Evolutionary conservation across 345 rosid genomes (phyloP), one percentile per base, ranked within the genome.

Genomic region (Boechera retrofracta): DNA sequence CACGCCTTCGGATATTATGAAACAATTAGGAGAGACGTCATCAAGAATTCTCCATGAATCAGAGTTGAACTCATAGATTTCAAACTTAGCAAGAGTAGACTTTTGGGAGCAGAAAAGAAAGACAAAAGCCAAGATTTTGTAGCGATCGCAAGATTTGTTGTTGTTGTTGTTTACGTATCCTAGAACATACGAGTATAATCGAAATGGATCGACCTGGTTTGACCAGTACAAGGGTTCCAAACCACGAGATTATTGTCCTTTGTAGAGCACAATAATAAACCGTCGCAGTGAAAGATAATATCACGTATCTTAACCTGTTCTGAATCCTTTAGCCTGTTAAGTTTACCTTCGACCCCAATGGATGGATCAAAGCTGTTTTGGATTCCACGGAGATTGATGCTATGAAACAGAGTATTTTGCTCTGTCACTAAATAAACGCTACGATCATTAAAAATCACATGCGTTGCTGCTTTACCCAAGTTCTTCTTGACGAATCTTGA

Each of bases 11-110:
- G n/a, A 11, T 3, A 0, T 1, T 10, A 4, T 42, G 15, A 12
- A 42, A 12, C 13, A 42, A 42, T 4, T 5, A 42, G 47, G 47
- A 42, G 47, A 42, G 47, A 42, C 13, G 15, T 42, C 15, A 42
- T 42, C 47, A 42, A 42, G n/a, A 42, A 39, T 7, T 45, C 66
- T 38, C 66, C 49, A 61, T 18, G 66, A 61, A 11, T 38, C 31
- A 61, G 66, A 18, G 31, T 11, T 61, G 6, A 61, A 61, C 29
- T 61, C 49, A 38, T 36, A 60, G 6, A 60, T 36, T 16, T 60
- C 48, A 36, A 38, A 57, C 39, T 42, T 42, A 42, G 15, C 15
- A 12, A 4, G 47, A 42, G 21, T 18, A 18, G 21, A 18, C 21
- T 18, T 18, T 18, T 18, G 21, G 21, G 21, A 18, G 21, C 21